These are phyloP conservation scores for Cercospora zeae-maydis DNA, from an alignment of 2,329 filamentous ascomycete genomes.

Conservation along the genomic window DNA sequence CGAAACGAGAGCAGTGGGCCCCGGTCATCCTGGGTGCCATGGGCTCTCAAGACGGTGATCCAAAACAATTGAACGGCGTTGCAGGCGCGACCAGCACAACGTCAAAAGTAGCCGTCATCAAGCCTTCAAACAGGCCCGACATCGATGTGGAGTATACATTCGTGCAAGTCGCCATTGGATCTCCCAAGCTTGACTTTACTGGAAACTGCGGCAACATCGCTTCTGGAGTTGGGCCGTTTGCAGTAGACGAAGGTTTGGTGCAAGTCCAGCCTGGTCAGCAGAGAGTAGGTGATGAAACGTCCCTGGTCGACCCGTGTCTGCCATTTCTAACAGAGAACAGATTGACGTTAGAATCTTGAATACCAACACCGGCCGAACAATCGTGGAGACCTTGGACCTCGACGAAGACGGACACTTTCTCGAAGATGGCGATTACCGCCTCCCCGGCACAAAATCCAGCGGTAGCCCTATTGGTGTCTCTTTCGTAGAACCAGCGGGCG, in stretches of 20 bases:
- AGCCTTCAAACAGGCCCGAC: constrained; percentile 19
- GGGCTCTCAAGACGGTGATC: constrained; percentile 33
- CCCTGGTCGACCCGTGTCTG: not conserved
- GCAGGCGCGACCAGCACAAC: constrained; percentile 28
- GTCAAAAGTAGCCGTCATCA: constrained; percentile 27
- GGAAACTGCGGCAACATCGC: constrained; percentile 30
- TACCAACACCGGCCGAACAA: constrained; percentile 27
- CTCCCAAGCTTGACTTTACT: constrained; percentile 24
- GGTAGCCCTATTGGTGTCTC: constrained; percentile 23
- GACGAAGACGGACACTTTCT: constrained; percentile 27
- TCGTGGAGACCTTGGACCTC: constrained; percentile 27
- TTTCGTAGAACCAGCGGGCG: constrained; percentile 22
- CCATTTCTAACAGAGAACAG: constrained; percentile 6
- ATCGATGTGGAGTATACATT: constrained; percentile 29
- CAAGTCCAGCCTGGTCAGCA: constrained; percentile 19
- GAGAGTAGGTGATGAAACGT: not conserved
- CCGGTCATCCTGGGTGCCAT: constrained; percentile 35
- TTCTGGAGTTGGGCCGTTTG: constrained; percentile 27
- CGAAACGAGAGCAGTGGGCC: constrained; percentile 29
- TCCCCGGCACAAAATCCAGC: constrained; percentile 18
- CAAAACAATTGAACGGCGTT: constrained; percentile 27
- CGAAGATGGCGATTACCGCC: constrained; percentile 25
- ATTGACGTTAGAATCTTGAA: constrained; percentile 26
- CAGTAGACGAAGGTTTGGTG: constrained; percentile 26
- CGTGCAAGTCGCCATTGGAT: constrained; percentile 24